Percentiles rank a stretch among this genome's conserved stretches.
Evolutionary conservation across 1,139 yeast genomes (phyloP).

Genomic region (Yamadazyma epiphylla): DNA sequence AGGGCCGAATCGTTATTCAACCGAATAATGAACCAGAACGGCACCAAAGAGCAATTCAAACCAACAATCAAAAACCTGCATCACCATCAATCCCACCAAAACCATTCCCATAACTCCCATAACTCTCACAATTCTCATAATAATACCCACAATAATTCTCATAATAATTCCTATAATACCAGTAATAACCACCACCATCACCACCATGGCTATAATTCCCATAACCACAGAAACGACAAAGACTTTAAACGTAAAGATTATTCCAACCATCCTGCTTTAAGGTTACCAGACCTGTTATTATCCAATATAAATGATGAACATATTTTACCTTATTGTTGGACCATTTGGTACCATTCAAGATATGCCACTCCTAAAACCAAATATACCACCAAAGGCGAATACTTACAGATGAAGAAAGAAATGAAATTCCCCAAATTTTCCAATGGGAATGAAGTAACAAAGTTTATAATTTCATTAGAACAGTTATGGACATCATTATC

Average conservation of each 20-base stretch:
- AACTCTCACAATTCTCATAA: slow-evolving; percentile 2
- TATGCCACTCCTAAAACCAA: slow-evolving; percentile 21
- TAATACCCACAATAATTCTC: not conserved
- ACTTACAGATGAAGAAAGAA: slow-evolving; percentile 41
- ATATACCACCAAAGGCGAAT: slow-evolving; percentile 16
- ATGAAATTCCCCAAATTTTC: slow-evolving; percentile 25
- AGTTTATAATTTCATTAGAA: slow-evolving; percentile 49
- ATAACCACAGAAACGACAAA: slow-evolving; percentile 2
- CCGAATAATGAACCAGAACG: slow-evolving; percentile 44
- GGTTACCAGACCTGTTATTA: slow-evolving; percentile 30
- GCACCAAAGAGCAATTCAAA: slow-evolving; percentile 8
- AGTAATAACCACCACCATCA: slow-evolving; percentile 1
- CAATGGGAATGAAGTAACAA: slow-evolving; percentile 17
- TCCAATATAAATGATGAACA: slow-evolving; percentile 31
- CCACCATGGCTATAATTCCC: slow-evolving; percentile 7
- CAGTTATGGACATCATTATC: slow-evolving; percentile 58
- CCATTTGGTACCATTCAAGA: slow-evolving; percentile 46
- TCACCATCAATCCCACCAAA: slow-evolving; percentile 2
- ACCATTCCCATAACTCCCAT: slow-evolving; percentile 3
- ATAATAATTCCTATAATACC: not conserved
- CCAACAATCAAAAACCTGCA: slow-evolving; percentile 3
- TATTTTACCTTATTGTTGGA: slow-evolving; percentile 47
- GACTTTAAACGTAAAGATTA: slow-evolving; percentile 9
- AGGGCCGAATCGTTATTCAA: slow-evolving; percentile 49
- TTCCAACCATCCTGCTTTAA: slow-evolving; percentile 15